Conservation (phyloP, 257 asterid species). For the Echites panduratus region DNA sequence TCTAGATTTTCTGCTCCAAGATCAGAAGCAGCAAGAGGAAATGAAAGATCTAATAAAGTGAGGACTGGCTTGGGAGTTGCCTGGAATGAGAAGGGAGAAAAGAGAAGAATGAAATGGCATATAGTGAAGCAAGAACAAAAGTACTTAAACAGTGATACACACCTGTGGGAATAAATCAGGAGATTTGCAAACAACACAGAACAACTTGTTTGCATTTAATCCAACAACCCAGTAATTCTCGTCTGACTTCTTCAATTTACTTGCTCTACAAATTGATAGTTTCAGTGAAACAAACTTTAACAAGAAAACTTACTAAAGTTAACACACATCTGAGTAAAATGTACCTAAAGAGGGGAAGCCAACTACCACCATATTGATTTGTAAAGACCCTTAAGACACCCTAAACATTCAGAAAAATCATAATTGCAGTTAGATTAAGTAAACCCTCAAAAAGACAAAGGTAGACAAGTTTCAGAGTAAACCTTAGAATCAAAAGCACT, state of each 20-base stretch:
- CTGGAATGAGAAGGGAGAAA: constrained; percentile 33
- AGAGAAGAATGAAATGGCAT: constrained; percentile 12
- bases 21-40: constrained; percentile 92
- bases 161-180: constrained; percentile 93
- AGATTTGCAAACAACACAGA: constrained; percentile 82
- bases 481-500: constrained; percentile 97
- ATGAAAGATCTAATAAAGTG: constrained; percentile 74
- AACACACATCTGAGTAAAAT: background rate
- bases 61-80: constrained; percentile 82
- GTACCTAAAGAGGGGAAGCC: constrained; percentile 98
- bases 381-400: constrained; percentile 82
- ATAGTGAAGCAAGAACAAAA: constrained; percentile 11
- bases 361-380: constrained; percentile 75
- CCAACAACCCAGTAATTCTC: constrained; percentile 91
- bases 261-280: constrained; percentile 40
- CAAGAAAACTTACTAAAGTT: background rate
- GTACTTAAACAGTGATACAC: constrained; percentile 14
- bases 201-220: constrained; percentile 64
- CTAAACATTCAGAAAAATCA: constrained; percentile 32
- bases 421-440: background rate
- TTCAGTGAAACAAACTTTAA: background rate
- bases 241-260: constrained; percentile 62
- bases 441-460: constrained; percentile 1
- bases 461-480: constrained; percentile 10
- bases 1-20: constrained; percentile 91